Evolutionary conservation across 2,329 filamentous ascomycete species (phyloP).

Genomic region (Phaeosphaeria sp.): DNA sequence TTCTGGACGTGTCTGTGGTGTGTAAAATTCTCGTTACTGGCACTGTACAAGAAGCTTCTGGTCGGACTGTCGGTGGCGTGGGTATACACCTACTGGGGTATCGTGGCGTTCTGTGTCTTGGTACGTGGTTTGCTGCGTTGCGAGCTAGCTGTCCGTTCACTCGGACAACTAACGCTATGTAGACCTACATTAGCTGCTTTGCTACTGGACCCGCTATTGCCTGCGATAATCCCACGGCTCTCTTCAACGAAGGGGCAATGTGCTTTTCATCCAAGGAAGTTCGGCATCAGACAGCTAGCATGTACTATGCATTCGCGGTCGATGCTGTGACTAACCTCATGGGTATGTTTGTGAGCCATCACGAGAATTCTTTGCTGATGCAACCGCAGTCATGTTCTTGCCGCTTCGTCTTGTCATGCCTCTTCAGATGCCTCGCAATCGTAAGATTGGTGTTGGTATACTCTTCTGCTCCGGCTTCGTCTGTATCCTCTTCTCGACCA

Average conservation of each 20-base stretch:
- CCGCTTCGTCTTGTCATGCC: constrained; percentile 47
- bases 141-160: not conserved
- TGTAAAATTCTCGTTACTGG: constrained; percentile 49
- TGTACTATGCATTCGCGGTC: constrained; percentile 46
- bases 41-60: constrained; percentile 48
- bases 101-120: constrained; percentile 42
- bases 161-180: constrained; percentile 8
- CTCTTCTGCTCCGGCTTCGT: constrained; percentile 34
- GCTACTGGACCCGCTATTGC: constrained; percentile 45
- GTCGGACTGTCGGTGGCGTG: constrained; percentile 38
- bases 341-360: constrained; percentile 23
- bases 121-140: constrained; percentile 24
- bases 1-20: constrained; percentile 49
- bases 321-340: constrained; percentile 47
- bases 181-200: constrained; percentile 48
- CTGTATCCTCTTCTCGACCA: constrained; percentile 33
- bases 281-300: constrained; percentile 38
- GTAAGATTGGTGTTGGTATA: constrained; percentile 43
- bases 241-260: constrained; percentile 35
- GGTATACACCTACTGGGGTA: constrained; percentile 46
- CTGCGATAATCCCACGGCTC: constrained; percentile 32
- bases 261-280: constrained; percentile 37
- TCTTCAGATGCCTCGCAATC: constrained; percentile 41
- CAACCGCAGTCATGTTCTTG: constrained; percentile 45
- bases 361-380: not conserved